Percentiles rank a stretch among this genome's conserved stretches.
These are phyloP conservation scores for Penicillium robsamsonii DNA, from an alignment of 495 filamentous ascomycete species.

Conservation along the genomic window DNA sequence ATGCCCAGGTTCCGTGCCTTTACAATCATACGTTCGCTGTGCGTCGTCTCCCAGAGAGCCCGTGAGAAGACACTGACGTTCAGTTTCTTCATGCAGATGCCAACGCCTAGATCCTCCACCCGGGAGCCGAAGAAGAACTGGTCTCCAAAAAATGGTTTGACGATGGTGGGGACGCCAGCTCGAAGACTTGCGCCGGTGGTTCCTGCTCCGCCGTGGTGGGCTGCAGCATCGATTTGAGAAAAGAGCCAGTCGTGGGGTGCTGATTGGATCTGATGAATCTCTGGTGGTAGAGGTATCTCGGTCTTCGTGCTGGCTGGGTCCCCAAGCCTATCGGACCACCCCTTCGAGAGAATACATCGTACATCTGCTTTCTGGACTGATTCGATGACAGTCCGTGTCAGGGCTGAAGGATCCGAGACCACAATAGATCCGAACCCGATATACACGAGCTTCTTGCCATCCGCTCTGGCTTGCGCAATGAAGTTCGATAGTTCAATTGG, in stretches of 20 bases:
- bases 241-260: constrained; percentile 98
- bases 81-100: constrained; percentile 83
- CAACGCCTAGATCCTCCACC: constrained; percentile 89
- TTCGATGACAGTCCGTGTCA: constrained; percentile 87
- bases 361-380: constrained; percentile 90
- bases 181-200: constrained; percentile 93
- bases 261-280: constrained; percentile 83
- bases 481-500: constrained; percentile 73
- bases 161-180: constrained; percentile 88
- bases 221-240: constrained; percentile 87
- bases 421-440: constrained; percentile 96
- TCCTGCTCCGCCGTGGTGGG: constrained; percentile 91
- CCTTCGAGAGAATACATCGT: constrained; percentile 92
- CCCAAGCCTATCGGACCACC: constrained; percentile 93
- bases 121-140: constrained; percentile 93
- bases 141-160: constrained; percentile 97
- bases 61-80: constrained; percentile 78
- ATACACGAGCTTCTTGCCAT: constrained; percentile 91
- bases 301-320: constrained; percentile 54
- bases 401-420: constrained; percentile 81
- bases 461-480: constrained; percentile 72
- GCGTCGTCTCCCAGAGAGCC: constrained; percentile 88
- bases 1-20: constrained; percentile 80
- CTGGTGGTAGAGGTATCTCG: constrained; percentile 72
- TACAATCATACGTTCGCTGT: constrained; percentile 82